Conservation (phyloP, 228 moss, liverwort and hornwort genomes). For the Sphagnum fallax region DNA sequence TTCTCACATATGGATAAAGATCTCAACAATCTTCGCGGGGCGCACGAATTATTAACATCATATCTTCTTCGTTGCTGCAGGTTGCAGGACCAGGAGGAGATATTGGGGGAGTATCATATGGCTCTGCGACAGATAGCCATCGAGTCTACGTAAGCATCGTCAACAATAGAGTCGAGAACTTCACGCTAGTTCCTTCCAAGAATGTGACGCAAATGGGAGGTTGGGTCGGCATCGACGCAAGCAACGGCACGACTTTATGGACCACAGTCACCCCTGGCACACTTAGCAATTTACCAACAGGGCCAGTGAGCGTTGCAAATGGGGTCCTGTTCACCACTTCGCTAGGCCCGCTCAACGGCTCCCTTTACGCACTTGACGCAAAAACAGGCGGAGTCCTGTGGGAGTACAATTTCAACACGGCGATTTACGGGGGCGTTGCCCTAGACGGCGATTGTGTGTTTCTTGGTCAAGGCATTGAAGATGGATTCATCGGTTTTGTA, state of each 20-base stretch:
- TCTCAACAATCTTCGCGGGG: too few relatives aligned
- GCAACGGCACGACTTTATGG: constrained; percentile 23
- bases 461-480: not conserved
- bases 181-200: constrained; percentile 3
- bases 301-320: not conserved
- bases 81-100: constrained; percentile 21
- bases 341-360: not conserved
- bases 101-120: constrained; percentile 25
- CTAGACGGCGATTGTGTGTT: not conserved
- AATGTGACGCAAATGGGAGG: constrained; percentile 9
- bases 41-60: too few relatives aligned
- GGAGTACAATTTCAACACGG: not conserved
- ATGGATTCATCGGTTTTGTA: not conserved
- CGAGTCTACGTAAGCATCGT: constrained; percentile 21
- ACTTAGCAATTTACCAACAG: not conserved
- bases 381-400: constrained; percentile 3
- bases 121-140: constrained; percentile 13
- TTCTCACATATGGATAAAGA: too few relatives aligned
- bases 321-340: not conserved
- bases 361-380: constrained; percentile 10
- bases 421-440: constrained; percentile 4
- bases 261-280: constrained; percentile 10
- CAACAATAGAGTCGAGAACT: constrained; percentile 2
- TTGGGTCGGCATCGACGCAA: constrained; percentile 12
- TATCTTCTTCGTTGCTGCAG: constrained; percentile 6